Percentiles rank a stretch among this genome's conserved stretches.
phyloP scores from a whole-genome alignment of 495 filamentous ascomycete genomes.

The Glonium stellatum region DNA sequence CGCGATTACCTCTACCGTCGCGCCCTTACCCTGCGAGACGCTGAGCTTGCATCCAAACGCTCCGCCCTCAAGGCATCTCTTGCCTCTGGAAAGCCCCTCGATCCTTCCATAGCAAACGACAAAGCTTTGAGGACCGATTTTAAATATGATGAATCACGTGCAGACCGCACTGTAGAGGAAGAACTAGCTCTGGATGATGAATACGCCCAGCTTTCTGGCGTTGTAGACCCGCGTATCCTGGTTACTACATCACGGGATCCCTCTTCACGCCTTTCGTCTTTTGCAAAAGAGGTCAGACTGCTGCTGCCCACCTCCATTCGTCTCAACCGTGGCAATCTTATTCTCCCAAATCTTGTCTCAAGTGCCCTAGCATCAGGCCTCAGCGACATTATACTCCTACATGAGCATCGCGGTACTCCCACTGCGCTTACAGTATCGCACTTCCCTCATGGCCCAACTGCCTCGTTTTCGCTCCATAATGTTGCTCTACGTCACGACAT shows the following conservation, averaged over 20 bases:
- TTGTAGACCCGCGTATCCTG: slow-evolving; percentile 80
- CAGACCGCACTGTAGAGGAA: slow-evolving; percentile 51
- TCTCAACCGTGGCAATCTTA: slow-evolving; percentile 82
- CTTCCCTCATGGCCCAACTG: slow-evolving; percentile 88
- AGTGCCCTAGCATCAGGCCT: slow-evolving; percentile 72
- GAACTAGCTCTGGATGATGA: slow-evolving; percentile 91
- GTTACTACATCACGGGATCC: slow-evolving; percentile 89
- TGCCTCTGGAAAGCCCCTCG: slow-evolving; percentile 77
- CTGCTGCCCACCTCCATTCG: slow-evolving; percentile 86
- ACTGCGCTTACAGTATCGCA: slow-evolving; percentile 86
- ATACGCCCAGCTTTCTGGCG: slow-evolving; percentile 75
- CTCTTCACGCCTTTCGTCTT: slow-evolving; percentile 72
- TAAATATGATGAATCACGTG: slow-evolving; percentile 80
- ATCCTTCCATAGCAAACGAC: slow-evolving; percentile 83
- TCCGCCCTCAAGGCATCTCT: slow-evolving; percentile 70
- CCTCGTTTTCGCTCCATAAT: slow-evolving; percentile 87
- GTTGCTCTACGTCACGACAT: slow-evolving; percentile 92
- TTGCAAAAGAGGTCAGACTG: slow-evolving; percentile 92
- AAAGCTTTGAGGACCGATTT: slow-evolving; percentile 77
- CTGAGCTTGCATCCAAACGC: slow-evolving; percentile 85
- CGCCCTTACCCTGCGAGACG: slow-evolving; percentile 74
- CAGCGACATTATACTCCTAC: slow-evolving; percentile 69
- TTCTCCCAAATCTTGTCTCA: slow-evolving; percentile 74
- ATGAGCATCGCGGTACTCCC: slow-evolving; percentile 73
- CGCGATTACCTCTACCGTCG: slow-evolving; percentile 91